A percentile compares a stretch with the other conserved stretches of the same genome.
Evolutionary conservation across 139 green algal genomes (phyloP).

Genomic region (Chara braunii): DNA sequence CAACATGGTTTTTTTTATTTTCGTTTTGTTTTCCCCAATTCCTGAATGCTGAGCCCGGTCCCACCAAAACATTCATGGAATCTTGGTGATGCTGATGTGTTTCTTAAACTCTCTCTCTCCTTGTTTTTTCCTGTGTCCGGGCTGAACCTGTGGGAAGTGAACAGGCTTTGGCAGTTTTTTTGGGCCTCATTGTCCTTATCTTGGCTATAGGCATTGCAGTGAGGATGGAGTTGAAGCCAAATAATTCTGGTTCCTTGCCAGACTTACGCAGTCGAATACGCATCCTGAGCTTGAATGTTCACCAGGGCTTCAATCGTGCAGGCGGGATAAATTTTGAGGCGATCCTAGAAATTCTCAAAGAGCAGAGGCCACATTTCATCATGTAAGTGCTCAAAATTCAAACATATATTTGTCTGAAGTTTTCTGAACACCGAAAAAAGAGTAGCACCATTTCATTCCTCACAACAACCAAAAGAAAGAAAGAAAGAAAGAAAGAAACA

Average conservation of each 20-base stretch:
- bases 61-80: background rate
- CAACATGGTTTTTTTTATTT: background rate
- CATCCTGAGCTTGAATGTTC: slow-evolving; percentile 37
- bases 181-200: background rate
- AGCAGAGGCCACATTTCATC: slow-evolving; percentile 28
- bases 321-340: slow-evolving; percentile 23
- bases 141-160: background rate
- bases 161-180: slow-evolving; percentile 1
- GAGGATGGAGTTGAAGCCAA: background rate
- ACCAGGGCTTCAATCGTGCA: slow-evolving; percentile 32
- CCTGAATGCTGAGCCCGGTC: background rate
- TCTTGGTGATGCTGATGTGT: slow-evolving; percentile 1
- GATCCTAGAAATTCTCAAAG: background rate
- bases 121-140: slow-evolving; percentile 7
- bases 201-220: background rate
- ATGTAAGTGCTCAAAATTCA: no score
- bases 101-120: no score
- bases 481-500: no score
- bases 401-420: no score
- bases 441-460: no score
- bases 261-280: slow-evolving; percentile 12
- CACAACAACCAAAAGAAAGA: no score
- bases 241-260: no score
- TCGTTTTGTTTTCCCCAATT: slow-evolving; percentile 12
- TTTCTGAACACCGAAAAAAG: no score